Evolutionary conservation across 129 eudicot genomes (phyloP), one percentile per base, ranked within the genome.

Genomic region (Chrysanthemum lavandulifolium): DNA sequence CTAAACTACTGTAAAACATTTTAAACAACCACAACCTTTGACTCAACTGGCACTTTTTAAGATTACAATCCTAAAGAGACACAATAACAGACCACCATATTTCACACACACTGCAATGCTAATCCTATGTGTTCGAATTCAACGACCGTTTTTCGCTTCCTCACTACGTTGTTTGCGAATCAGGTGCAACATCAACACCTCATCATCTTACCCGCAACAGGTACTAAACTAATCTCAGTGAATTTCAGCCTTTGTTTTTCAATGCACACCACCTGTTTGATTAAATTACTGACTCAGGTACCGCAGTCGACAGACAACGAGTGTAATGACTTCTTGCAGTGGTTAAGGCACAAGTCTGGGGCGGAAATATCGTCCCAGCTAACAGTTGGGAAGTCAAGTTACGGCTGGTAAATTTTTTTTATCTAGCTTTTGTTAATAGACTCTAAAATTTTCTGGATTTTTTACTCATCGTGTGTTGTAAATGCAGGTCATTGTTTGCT

Each of bases 331-430:
- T 86, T 88, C 80, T 82, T 91, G 70, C 84, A 85, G 43, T 91
- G 97, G 97, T 76, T 91, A 52, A 82, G 82, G 73, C 67, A 60
- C 25, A 91, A 84, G 65, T 81, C 96, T 21, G 92, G 97, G 51
- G 54, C 48, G 7, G 74, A 86, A 62, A 84, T 91, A 25, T 91
- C 92, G 23, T 85, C 96, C 3, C 33, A 65, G 50, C 88, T 91
- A 67, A 73, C 85, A 23, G 69, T 88, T 68, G 90, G 97, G 56
- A 88, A 86, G 64, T 86, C 97, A 31, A 61, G 66, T 45, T 16
- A 80, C 64, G 97, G 96, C 75, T 87, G 91, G 90, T 86, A 48
- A 56, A 0, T 6, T 66, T 56, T 21, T 5, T 6, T 66, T 56
- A 31, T 2, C 61, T 13, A 10, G 15, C 27, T 54, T 4, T 40